Evolutionary conservation across 805 yeast genomes (phyloP).

Genomic region (Jamesozyma rosinii): DNA sequence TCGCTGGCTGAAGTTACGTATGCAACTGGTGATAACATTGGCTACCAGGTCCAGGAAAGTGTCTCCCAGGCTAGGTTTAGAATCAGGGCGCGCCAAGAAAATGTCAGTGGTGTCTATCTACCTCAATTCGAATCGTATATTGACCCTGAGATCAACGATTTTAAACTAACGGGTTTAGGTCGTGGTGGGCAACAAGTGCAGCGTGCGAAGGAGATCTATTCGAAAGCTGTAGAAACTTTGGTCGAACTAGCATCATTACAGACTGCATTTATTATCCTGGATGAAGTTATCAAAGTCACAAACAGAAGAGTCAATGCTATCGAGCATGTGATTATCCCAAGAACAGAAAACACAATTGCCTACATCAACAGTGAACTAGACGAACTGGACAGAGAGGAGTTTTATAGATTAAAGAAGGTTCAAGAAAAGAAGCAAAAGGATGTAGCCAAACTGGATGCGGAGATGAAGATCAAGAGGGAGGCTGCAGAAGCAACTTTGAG

Average conservation of each 20-base stretch:
- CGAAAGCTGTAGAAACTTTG: slow-evolving; percentile 92
- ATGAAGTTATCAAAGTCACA: slow-evolving; percentile 95
- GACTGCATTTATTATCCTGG: slow-evolving; percentile 91
- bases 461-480: slow-evolving; percentile 28
- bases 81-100: slow-evolving; percentile 86
- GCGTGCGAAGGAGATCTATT: slow-evolving; percentile 84
- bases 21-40: slow-evolving; percentile 94
- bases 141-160: slow-evolving; percentile 81
- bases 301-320: slow-evolving; percentile 97
- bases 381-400: slow-evolving; percentile 96
- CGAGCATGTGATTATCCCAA: slow-evolving; percentile 94
- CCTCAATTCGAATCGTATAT: slow-evolving; percentile 86
- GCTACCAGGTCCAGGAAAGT: slow-evolving; percentile 90
- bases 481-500: slow-evolving; percentile 19
- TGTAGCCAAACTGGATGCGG: slow-evolving; percentile 54
- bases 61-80: slow-evolving; percentile 80
- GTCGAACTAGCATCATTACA: slow-evolving; percentile 93
- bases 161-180: slow-evolving; percentile 92
- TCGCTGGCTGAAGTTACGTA: slow-evolving; percentile 94
- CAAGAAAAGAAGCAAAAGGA: slow-evolving; percentile 88
- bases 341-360: slow-evolving; percentile 90
- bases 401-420: slow-evolving; percentile 90
- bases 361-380: slow-evolving; percentile 93
- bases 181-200: slow-evolving; percentile 98
- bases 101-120: slow-evolving; percentile 88